These are phyloP conservation scores for Harringtonia lauricola DNA, from an alignment of 2,329 filamentous ascomycete species.

Conservation along the genomic window DNA sequence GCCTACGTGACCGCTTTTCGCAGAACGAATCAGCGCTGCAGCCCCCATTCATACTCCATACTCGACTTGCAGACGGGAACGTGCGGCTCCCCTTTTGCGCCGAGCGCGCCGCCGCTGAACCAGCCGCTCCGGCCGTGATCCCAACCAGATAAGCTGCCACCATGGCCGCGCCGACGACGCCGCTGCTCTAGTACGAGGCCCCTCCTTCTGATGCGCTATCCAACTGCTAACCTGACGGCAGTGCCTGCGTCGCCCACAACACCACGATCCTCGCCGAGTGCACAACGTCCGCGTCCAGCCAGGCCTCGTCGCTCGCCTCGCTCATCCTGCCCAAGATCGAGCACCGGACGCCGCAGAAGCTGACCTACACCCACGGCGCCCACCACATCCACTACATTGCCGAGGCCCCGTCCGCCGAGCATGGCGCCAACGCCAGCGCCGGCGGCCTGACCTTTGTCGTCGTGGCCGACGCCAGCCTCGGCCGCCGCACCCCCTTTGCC, in stretches of 20 bases:
- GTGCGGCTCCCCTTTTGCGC: too few relatives aligned
- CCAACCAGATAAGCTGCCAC: background rate
- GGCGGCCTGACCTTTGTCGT: conserved; percentile 88
- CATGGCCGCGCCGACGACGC: conserved; percentile 7
- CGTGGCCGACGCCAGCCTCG: conserved; percentile 69
- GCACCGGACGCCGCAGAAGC: conserved; percentile 70
- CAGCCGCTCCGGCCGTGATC: background rate
- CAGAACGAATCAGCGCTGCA: too few relatives aligned
- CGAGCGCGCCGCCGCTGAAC: too few relatives aligned
- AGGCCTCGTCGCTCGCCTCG: conserved; percentile 78
- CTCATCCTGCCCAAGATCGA: conserved; percentile 92
- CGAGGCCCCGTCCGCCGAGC: conserved; percentile 54
- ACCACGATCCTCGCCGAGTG: conserved; percentile 90
- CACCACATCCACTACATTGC: conserved; percentile 95
- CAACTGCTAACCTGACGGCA: conserved; percentile 25
- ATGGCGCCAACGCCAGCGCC: conserved; percentile 51
- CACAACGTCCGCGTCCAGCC: conserved; percentile 72
- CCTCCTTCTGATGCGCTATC: too few relatives aligned
- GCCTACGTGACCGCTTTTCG: too few relatives aligned
- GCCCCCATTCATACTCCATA: too few relatives aligned
- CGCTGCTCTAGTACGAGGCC: conserved; percentile 10
- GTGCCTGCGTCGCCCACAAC: conserved; percentile 88
- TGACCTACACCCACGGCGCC: conserved; percentile 85
- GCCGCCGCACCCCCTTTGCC: conserved; percentile 82
- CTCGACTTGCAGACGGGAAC: too few relatives aligned